phyloP scores from a whole-genome alignment of 2,329 filamentous ascomycete species.

The Aspergillus viridinutans region DNA sequence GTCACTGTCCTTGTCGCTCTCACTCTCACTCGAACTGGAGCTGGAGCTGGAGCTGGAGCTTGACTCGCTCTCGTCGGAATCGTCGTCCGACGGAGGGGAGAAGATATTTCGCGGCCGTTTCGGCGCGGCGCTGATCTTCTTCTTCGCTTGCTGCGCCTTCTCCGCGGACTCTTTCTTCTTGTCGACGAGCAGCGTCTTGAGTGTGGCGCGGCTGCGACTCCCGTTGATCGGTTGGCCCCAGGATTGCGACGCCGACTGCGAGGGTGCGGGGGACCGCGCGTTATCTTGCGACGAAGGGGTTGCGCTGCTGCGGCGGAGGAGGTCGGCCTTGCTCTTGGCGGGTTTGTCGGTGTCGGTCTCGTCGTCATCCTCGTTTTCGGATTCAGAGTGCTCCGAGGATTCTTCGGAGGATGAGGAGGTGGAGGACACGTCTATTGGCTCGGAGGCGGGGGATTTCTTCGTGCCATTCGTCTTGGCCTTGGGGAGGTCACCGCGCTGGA shows the following conservation, averaged over 20 bases:
- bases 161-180: constrained; percentile 8
- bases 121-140: not conserved
- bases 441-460: constrained; percentile 1
- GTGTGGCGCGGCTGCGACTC: not conserved
- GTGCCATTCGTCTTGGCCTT: not conserved
- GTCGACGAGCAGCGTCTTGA: constrained; percentile 3
- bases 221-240: constrained; percentile 1
- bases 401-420: not conserved
- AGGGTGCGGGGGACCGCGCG: not conserved
- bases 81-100: constrained; percentile 12
- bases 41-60: not conserved
- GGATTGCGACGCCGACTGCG: constrained; percentile 1
- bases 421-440: constrained; percentile 3
- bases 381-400: constrained; percentile 2
- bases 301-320: not conserved
- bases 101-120: constrained; percentile 3
- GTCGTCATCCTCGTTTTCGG: not conserved
- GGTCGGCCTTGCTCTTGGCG: constrained; percentile 4
- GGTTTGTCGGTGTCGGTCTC: constrained; percentile 1
- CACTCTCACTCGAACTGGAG: not conserved
- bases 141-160: constrained; percentile 1
- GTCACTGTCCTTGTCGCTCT: constrained; percentile 10
- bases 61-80: constrained; percentile 9
- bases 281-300: not conserved
- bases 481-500: not conserved